These are phyloP conservation scores for Kregervanrija delftensis DNA, from an alignment of 805 yeast genomes.

Conservation along the genomic window DNA sequence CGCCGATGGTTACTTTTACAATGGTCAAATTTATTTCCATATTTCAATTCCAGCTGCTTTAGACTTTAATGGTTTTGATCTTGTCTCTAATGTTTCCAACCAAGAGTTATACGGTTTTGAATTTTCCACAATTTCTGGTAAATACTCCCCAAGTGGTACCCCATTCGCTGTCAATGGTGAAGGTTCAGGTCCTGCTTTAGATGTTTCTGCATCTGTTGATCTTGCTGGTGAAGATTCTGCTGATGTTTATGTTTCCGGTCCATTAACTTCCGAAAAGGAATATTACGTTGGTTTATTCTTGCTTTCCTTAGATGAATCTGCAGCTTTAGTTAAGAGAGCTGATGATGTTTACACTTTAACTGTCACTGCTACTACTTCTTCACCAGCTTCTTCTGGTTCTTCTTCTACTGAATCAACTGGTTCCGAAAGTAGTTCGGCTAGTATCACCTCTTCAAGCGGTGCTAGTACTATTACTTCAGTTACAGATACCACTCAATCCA, in stretches of 20 bases:
- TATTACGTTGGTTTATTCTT: constrained; percentile 20
- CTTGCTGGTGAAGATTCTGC: constrained; percentile 8
- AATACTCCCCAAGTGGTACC: constrained; percentile 7
- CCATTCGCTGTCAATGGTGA: constrained; percentile 8
- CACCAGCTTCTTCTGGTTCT: constrained; percentile 7
- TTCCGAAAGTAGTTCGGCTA: not conserved
- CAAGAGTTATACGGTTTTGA: constrained; percentile 16
- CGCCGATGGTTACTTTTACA: constrained; percentile 17
- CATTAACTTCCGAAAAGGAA: constrained; percentile 7
- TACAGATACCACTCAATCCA: constrained; percentile 3
- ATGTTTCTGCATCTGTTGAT: constrained; percentile 9
- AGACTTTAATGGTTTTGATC: constrained; percentile 14
- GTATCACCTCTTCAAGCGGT: not conserved
- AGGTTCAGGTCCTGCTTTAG: constrained; percentile 7
- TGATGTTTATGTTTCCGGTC: constrained; percentile 14
- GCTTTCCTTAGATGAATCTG: constrained; percentile 11
- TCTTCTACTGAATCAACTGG: constrained; percentile 1
- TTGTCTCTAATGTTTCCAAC: constrained; percentile 17
- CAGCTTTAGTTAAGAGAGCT: constrained; percentile 13
- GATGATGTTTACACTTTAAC: constrained; percentile 19
- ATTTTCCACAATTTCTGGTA: constrained; percentile 8
- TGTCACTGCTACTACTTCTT: constrained; percentile 16
- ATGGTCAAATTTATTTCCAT: constrained; percentile 13
- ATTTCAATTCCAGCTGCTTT: constrained; percentile 16
- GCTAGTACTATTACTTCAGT: not conserved